phyloP scores from a whole-genome alignment of 345 rosid genomes.

The Euclidium syriacum region DNA sequence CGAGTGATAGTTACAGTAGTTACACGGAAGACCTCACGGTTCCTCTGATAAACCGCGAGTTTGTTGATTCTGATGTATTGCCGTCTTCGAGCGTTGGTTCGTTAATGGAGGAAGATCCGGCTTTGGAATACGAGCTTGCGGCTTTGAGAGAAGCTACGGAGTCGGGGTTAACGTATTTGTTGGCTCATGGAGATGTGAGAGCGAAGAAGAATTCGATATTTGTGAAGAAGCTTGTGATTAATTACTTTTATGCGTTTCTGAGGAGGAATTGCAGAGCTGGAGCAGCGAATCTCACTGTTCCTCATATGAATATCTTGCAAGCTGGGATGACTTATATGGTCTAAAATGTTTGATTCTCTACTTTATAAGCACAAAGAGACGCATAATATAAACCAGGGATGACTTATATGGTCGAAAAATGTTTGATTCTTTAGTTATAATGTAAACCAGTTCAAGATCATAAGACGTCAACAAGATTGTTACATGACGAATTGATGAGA shows the following conservation, averaged over 20 bases:
- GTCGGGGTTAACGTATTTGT: conserved; percentile 78
- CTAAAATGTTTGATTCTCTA: conserved; percentile 27
- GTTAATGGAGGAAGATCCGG: conserved; percentile 56
- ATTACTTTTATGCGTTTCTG: conserved; percentile 83
- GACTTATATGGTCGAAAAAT: conserved; percentile 86
- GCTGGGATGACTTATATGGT: conserved; percentile 93
- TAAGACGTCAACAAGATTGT: too few species aligned
- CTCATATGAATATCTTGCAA: conserved; percentile 82
- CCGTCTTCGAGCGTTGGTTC: conserved; percentile 50
- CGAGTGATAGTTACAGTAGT: conserved; percentile 28
- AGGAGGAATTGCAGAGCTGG: conserved; percentile 86
- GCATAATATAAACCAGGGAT: too few species aligned
- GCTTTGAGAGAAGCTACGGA: conserved; percentile 77
- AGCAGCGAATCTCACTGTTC: conserved; percentile 73
- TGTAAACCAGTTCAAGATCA: too few species aligned
- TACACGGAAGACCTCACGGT: conserved; percentile 44
- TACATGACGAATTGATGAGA: too few species aligned
- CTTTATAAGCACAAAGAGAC: too few species aligned
- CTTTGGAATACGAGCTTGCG: conserved; percentile 76
- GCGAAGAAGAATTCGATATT: conserved; percentile 79
- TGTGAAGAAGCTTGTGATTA: conserved; percentile 81
- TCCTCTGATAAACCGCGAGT: conserved; percentile 49
- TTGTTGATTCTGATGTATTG: conserved; percentile 32
- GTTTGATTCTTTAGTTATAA: background rate
- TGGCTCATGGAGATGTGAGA: conserved; percentile 73